Conservation (phyloP, 495 filamentous ascomycete species). For the Zalerion maritima region DNA sequence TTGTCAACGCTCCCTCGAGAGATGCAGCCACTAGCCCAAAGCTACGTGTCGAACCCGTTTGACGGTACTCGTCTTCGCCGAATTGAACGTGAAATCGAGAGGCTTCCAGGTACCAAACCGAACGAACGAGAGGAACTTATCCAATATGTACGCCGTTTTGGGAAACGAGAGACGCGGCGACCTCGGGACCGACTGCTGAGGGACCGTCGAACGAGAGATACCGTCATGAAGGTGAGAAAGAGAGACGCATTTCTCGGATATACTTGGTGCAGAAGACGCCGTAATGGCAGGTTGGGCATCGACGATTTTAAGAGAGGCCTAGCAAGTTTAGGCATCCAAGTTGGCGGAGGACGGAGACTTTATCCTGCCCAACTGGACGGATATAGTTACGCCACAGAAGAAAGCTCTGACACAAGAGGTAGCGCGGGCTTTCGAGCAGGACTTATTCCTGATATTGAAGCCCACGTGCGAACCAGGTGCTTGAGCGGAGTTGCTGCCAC, state of each 20-base stretch:
- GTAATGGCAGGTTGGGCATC: too few species aligned
- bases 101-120: conserved; percentile 8
- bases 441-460: too few species aligned
- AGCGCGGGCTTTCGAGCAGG: too few species aligned
- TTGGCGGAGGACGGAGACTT: too few species aligned
- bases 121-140: conserved; percentile 22
- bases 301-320: too few species aligned
- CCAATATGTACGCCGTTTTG: conserved; percentile 21
- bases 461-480: too few species aligned
- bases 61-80: conserved; percentile 27
- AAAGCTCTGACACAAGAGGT: too few species aligned
- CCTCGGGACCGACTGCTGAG: conserved; percentile 67
- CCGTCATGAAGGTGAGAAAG: conserved; percentile 64
- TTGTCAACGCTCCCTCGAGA: conserved; percentile 20
- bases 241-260: conserved; percentile 80
- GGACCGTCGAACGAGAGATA: conserved; percentile 46
- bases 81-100: conserved; percentile 32
- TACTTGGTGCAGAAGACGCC: conserved; percentile 53
- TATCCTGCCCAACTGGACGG: too few species aligned
- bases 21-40: conserved; percentile 23
- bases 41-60: conserved; percentile 26
- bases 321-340: too few species aligned
- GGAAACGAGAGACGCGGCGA: conserved; percentile 48
- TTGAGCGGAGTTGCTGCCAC: too few species aligned
- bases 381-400: too few species aligned